Conservation (phyloP, 805 yeast genomes). For the Brettanomyces custersianus region DNA sequence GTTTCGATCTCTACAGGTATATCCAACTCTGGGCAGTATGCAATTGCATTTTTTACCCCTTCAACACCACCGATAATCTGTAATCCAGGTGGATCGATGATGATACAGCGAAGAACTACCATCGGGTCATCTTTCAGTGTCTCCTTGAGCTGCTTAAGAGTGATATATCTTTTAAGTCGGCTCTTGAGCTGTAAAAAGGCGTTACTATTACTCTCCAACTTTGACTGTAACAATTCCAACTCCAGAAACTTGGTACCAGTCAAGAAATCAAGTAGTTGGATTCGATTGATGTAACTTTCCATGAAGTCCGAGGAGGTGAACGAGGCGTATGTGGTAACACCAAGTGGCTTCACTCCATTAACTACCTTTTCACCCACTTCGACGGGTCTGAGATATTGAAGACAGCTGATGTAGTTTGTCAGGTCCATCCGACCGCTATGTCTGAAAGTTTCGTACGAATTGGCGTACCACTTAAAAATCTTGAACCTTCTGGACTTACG, state of each 20-base stretch:
- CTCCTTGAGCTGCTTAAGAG: constrained; percentile 1
- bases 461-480: constrained; percentile 20
- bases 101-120: constrained; percentile 32
- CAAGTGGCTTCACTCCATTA: constrained; percentile 18
- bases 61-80: constrained; percentile 20
- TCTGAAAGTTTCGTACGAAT: constrained; percentile 18
- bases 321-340: constrained; percentile 18
- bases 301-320: constrained; percentile 19
- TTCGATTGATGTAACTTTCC: constrained; percentile 22
- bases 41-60: constrained; percentile 12
- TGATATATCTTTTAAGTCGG: constrained; percentile 8
- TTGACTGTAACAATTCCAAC: constrained; percentile 4
- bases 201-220: constrained; percentile 4
- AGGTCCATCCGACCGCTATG: constrained; percentile 11
- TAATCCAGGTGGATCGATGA: constrained; percentile 27
- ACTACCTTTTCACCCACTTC: background rate
- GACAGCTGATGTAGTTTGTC: constrained; percentile 17
- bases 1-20: constrained; percentile 35
- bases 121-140: too few relatives aligned
- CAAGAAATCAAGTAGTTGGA: constrained; percentile 24
- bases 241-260: constrained; percentile 24
- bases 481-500: constrained; percentile 21
- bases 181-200: background rate
- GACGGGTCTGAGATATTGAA: constrained; percentile 12
- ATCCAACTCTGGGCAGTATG: constrained; percentile 38